phyloP scores from a whole-genome alignment of 2,329 filamentous ascomycete genomes.

The Claviceps arundinis region DNA sequence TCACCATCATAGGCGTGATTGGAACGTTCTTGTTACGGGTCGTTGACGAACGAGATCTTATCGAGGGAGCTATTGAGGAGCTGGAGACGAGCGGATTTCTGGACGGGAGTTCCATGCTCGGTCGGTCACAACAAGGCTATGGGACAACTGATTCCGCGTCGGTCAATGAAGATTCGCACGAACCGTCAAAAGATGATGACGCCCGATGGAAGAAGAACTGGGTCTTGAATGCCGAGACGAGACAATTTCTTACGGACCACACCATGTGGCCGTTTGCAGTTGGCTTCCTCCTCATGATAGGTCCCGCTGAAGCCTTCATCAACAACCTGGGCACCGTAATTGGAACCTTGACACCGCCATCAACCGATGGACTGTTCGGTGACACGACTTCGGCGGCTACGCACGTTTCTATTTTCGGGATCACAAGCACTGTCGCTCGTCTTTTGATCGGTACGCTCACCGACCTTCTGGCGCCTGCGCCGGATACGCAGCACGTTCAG shows the following conservation, averaged over 20 bases:
- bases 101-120: conserved; percentile 60
- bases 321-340: conserved; percentile 95
- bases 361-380: conserved; percentile 25
- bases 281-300: conserved; percentile 86
- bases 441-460: conserved; percentile 82
- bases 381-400: conserved; percentile 55
- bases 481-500: conserved; percentile 44
- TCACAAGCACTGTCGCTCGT: conserved; percentile 81
- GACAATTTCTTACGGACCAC: conserved; percentile 67
- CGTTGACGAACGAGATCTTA: conserved; percentile 74
- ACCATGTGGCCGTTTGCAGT: conserved; percentile 94
- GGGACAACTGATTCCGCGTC: conserved; percentile 42
- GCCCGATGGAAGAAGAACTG: conserved; percentile 67
- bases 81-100: conserved; percentile 80
- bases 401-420: conserved; percentile 83
- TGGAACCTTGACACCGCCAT: conserved; percentile 60
- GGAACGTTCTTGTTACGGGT: conserved; percentile 65
- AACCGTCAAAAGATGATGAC: conserved; percentile 30
- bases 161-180: conserved; percentile 27
- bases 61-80: conserved; percentile 81
- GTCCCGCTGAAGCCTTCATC: conserved; percentile 93
- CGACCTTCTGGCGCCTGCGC: conserved; percentile 66
- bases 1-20: conserved; percentile 56
- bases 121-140: conserved; percentile 41
- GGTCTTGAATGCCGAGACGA: conserved; percentile 84